Evolutionary conservation across 1,284 basidiomycete species (phyloP), one percentile per base, ranked within the genome.

Genomic region (Cryptococcus depauperatus): DNA sequence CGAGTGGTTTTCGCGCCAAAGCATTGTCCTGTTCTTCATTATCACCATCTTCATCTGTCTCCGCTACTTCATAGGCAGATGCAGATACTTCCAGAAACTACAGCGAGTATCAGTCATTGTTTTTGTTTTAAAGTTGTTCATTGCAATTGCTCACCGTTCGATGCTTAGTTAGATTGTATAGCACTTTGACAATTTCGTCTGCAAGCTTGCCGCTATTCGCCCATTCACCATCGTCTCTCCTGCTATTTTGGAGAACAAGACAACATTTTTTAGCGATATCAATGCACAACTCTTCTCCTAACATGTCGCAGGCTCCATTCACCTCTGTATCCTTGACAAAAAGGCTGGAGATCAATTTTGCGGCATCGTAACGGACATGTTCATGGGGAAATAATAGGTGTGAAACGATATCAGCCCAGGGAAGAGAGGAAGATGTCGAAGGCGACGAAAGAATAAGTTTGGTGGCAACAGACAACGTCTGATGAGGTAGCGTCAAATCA

Each of bases 151-250:
- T 62, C 35, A 66, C 64, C n/a, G 72, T 78, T 71, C 91, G 92
- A 67, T 81, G 82, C 69, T 88, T 90, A 25, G 85, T 86, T 26
- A 95, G 74, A 62, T 85, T 95, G 61, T 95, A 90, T 13, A 98
- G 69, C 55, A 97, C 91, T 75, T 96, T 97, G 61, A 96, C 89
- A 13, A 90, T 74, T 70, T 97, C 89, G 52, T 95, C 70, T 44
- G 83, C 78, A 14, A 93, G 74, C 4, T 78, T 69, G 32, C 83
- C 82, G 57, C 91, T 87, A 32, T 97, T 72, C 11, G 64, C 52
- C 23, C 43, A 42, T 33, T 57, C 55, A 8, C 66, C 66, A 22
- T 64, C 62, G 4, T 44, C 52, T 10, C 37, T 43, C 45, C 59
- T 56, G 26, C 44, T 47, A 57, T 90, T 90, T 66, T 84, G 83